These are phyloP conservation scores for Phyllostachys edulis DNA, from an alignment of 176 grass and related monocot genomes.

Conservation along the genomic window DNA sequence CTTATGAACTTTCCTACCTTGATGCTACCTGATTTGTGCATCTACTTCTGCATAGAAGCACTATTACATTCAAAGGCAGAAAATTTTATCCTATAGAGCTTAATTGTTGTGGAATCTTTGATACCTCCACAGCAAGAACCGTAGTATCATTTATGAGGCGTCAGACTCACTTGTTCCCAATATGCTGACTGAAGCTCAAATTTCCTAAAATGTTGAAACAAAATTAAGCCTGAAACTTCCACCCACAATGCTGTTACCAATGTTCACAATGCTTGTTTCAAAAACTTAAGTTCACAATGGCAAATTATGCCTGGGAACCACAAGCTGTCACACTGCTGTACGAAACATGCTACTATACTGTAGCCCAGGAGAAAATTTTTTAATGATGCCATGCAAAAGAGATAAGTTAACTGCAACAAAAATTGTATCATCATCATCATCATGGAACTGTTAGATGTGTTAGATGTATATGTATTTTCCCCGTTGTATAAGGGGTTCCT, in stretches of 20 bases:
- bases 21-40: background rate
- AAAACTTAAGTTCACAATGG: background rate
- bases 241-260: background rate
- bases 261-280: background rate
- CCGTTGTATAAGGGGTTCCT: too few species aligned
- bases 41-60: background rate
- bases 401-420: background rate
- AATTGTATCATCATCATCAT: background rate
- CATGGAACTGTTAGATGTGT: too few species aligned
- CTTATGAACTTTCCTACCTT: slow-evolving; percentile 10
- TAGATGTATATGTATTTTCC: too few species aligned
- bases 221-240: background rate
- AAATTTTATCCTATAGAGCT: slow-evolving; percentile 2
- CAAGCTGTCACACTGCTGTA: background rate
- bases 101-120: background rate
- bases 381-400: background rate
- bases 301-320: background rate
- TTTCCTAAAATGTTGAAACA: background rate
- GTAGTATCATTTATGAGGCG: background rate
- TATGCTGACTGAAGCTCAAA: background rate
- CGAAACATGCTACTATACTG: background rate
- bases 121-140: background rate
- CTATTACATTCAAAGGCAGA: background rate
- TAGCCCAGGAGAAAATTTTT: background rate
- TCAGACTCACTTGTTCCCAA: background rate